Evolutionary conservation across 768 basidiomycete species (phyloP), one percentile per base, ranked within the genome.

Genomic region (Trametes cinnabarina): DNA sequence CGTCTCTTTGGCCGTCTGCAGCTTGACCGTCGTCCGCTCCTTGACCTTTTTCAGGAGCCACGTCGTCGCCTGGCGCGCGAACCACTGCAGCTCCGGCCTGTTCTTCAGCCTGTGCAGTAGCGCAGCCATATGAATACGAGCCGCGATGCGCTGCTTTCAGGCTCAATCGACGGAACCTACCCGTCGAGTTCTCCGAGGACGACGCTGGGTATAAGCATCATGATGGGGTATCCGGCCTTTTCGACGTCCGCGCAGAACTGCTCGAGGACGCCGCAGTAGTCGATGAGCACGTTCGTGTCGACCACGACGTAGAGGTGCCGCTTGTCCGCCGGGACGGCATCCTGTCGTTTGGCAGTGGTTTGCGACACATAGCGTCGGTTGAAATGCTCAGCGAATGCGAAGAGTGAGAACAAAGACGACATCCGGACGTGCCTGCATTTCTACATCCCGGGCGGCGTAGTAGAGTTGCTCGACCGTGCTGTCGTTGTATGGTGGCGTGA

Each of bases 111-210:
- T 79, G 56, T n/a, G n/a, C n/a, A n/a, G n/a, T n/a, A n/a, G n/a
- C n/a, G n/a, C n/a, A n/a, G n/a, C n/a, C n/a, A n/a, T n/a, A n/a
- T n/a, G n/a, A n/a, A n/a, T n/a, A n/a, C n/a, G n/a, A n/a, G n/a
- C n/a, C n/a, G n/a, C n/a, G n/a, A n/a, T n/a, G n/a, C n/a, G n/a
- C n/a, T n/a, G n/a, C n/a, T n/a, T n/a, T n/a, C n/a, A n/a, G n/a
- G n/a, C n/a, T n/a, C n/a, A n/a, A n/a, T n/a, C n/a, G n/a, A n/a
- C n/a, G n/a, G n/a, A n/a, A 65, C 79, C 55, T 66, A 89, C 89
- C 78, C 78, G 66, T 94, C 92, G 35, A 94, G 80, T 69, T 94
- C 91, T 49, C 82, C 78, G 50, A 93, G 79, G 17, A 93, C 91
- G 7, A 80, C 83, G 10, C 84, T 86, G 0, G 91, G 92, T 48